These are phyloP conservation scores for Pelargonium citronellum DNA, from an alignment of 441 rosid genomes.

Conservation along the genomic window DNA sequence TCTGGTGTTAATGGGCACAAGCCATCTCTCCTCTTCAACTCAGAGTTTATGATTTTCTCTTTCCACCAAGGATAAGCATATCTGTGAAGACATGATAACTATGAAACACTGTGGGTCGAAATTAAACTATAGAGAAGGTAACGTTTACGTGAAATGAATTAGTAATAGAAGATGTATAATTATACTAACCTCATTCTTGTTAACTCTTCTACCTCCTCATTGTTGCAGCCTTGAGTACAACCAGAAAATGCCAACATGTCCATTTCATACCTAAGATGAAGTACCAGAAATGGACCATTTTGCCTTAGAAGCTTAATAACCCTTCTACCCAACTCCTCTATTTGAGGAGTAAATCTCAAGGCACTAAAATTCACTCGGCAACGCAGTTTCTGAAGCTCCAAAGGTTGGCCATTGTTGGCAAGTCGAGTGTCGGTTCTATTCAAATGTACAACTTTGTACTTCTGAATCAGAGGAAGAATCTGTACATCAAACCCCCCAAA, in stretches of 20 bases:
- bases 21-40: slow-evolving; percentile 82
- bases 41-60: slow-evolving; percentile 81
- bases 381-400: slow-evolving; percentile 72
- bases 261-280: slow-evolving; percentile 93
- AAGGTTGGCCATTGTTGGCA: slow-evolving; percentile 63
- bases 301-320: slow-evolving; percentile 63
- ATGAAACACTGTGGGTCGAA: neutral
- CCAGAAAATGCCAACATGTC: slow-evolving; percentile 96
- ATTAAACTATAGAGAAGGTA: too few relatives aligned
- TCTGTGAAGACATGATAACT: slow-evolving; percentile 36
- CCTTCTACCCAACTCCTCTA: slow-evolving; percentile 79
- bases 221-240: slow-evolving; percentile 77
- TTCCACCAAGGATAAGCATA: slow-evolving; percentile 98
- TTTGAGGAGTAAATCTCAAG: slow-evolving; percentile 74
- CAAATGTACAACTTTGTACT: slow-evolving; percentile 71
- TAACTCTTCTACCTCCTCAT: slow-evolving; percentile 72
- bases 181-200: slow-evolving; percentile 74
- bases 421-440: slow-evolving; percentile 84
- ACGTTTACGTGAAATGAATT: too few relatives aligned
- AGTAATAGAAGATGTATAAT: too few relatives aligned
- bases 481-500: slow-evolving; percentile 23
- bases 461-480: slow-evolving; percentile 83
- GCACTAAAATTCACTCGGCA: slow-evolving; percentile 83
- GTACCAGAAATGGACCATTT: slow-evolving; percentile 74
- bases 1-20: slow-evolving; percentile 89